Evolutionary conservation across 352 stramenopile species (phyloP), one percentile per base, ranked within the genome.

Genomic region (Phytophthora cryptogea): DNA sequence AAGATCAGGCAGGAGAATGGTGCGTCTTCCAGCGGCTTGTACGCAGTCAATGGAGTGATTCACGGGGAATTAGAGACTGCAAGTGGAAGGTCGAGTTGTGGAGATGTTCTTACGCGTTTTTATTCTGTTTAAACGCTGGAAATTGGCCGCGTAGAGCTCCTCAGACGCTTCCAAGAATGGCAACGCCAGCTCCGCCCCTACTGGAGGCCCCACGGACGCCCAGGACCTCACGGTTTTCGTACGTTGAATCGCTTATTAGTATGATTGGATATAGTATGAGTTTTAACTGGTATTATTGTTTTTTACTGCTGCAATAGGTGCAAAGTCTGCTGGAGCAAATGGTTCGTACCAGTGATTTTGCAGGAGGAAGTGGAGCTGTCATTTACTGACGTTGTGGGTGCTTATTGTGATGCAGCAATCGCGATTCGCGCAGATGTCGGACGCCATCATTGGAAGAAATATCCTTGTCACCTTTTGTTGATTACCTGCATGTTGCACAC

Each of bases 371-470:
- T 27, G 23, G 30, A 33, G 56, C 8, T 56, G 55, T 13, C 33
- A 26, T 16, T 46, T 41, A 14, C 26, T 35, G 8, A 31, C 41
- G 14, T 41, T 52, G 20, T 23, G 20, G 20, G 2, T 23, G 20
- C 17, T 23, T 35, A 36, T 46, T 45, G 13, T 45, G 1, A 23
- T 63, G 13, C 42, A 97, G 91, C 86, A 96, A 93, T 95, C 75
- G 27, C 84, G 88, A 28, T 97, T 98, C 42, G 74, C 84, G 46
- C 75, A 90, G 51, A 92, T 98, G 80, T 95, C 86, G 49, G 80
- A 96, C 42, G 79, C 80, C 35, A 97, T 97, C 65, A 81, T 97
- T 36, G 78, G 74, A 63, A 75, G 86, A 78, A 97, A 86, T 86
- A 86, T 86, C 76, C 74, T 82, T 78, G 80, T 63, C 44, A 67